These are phyloP conservation scores for Hansenula anomala DNA, from an alignment of 1,139 yeast genomes.

Conservation along the genomic window DNA sequence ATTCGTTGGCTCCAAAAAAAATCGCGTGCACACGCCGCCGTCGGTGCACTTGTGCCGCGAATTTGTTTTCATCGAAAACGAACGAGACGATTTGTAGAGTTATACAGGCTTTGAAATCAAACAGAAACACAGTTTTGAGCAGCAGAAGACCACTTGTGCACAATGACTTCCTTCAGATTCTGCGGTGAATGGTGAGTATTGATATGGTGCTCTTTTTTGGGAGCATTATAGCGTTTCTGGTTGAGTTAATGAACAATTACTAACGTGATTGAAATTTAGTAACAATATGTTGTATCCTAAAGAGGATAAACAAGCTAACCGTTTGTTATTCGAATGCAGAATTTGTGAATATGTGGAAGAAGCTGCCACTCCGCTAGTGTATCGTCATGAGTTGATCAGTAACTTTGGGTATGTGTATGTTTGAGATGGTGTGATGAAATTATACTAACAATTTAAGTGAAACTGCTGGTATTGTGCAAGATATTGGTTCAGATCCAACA, in stretches of 20 bases:
- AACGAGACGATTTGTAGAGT: no score
- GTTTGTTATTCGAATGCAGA: constrained; percentile 88
- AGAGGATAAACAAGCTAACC: constrained; percentile 70
- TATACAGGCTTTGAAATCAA: no score
- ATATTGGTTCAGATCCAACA: constrained; percentile 94
- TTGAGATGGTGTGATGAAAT: no score
- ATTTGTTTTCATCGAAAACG: background rate
- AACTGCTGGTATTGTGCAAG: constrained; percentile 97
- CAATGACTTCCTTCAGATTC: constrained; percentile 86
- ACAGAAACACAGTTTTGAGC: background rate
- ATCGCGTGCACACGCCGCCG: background rate
- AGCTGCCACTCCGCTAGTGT: constrained; percentile 86
- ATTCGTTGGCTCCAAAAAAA: background rate
- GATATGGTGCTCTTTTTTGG: background rate
- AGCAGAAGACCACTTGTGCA: background rate
- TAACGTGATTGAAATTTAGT: no score
- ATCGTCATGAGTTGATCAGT: constrained; percentile 87
- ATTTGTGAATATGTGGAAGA: constrained; percentile 92
- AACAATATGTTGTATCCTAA: constrained; percentile 99
- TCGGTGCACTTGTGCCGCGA: background rate
- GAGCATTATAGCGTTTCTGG: no score
- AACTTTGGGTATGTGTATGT: constrained; percentile 36
- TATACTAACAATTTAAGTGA: constrained; percentile 47
- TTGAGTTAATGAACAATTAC: no score
- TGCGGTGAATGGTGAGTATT: constrained; percentile 73